These are phyloP conservation scores for Actinomucor elegans DNA, from an alignment of 371 early-diverging fungal genomes.

Conservation along the genomic window DNA sequence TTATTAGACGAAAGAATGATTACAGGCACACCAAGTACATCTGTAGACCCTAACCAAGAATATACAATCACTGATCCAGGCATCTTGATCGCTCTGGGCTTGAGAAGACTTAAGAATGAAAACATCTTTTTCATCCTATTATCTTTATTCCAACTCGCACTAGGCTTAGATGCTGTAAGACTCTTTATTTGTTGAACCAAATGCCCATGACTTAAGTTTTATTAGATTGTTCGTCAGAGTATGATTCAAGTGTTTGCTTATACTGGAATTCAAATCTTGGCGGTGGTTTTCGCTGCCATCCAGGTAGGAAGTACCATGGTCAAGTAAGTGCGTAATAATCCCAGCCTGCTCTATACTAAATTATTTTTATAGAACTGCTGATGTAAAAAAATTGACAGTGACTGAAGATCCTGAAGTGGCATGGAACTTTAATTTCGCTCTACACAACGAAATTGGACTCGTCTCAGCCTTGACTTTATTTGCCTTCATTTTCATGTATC, in stretches of 20 bases:
- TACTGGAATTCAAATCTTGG: slow-evolving; percentile 29
- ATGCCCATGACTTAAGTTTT: not conserved
- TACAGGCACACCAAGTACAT: not conserved
- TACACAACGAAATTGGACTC: slow-evolving; percentile 37
- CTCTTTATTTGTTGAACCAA: not conserved
- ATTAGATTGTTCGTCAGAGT: slow-evolving; percentile 49
- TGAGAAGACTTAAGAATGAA: slow-evolving; percentile 45
- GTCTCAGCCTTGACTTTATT: slow-evolving; percentile 26
- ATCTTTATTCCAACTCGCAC: slow-evolving; percentile 45
- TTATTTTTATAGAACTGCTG: slow-evolving; percentile 20
- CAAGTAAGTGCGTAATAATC: slow-evolving; percentile 24
- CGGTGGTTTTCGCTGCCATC: slow-evolving; percentile 41
- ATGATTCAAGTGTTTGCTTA: slow-evolving; percentile 50
- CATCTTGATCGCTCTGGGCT: slow-evolving; percentile 12
- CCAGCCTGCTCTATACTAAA: not conserved
- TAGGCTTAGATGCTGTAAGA: slow-evolving; percentile 52
- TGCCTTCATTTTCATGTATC: slow-evolving; percentile 25
- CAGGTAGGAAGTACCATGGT: slow-evolving; percentile 41
- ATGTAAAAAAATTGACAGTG: slow-evolving; percentile 14
- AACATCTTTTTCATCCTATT: slow-evolving; percentile 48
- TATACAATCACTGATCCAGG: slow-evolving; percentile 11
- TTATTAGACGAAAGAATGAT: slow-evolving; percentile 7
- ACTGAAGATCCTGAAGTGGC: slow-evolving; percentile 15
- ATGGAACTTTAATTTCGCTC: slow-evolving; percentile 24
- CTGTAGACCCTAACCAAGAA: slow-evolving; percentile 6